Conservation (phyloP, 345 rosid genomes). For the Camelina hispida region DNA sequence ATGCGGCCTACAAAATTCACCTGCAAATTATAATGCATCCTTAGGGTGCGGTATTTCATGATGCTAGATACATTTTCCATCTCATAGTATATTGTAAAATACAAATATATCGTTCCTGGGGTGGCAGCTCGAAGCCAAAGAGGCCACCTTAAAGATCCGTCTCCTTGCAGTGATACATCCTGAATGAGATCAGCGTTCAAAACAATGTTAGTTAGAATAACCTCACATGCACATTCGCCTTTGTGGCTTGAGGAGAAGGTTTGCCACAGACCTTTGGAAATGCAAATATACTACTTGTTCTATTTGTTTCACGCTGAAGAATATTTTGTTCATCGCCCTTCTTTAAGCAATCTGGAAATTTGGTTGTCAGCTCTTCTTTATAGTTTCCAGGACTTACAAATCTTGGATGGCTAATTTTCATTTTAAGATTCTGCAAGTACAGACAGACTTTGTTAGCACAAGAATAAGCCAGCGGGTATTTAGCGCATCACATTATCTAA, state of each 20-base stretch:
- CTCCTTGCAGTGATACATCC: conserved; percentile 65
- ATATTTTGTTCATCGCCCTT: conserved; percentile 52
- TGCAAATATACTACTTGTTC: conserved; percentile 53
- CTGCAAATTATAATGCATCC: conserved; percentile 81
- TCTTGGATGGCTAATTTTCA: conserved; percentile 90
- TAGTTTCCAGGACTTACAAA: conserved; percentile 62
- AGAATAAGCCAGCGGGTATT: conserved; percentile 17
- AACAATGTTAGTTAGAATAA: conserved; percentile 35
- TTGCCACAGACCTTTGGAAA: conserved; percentile 82
- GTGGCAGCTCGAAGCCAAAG: conserved; percentile 95
- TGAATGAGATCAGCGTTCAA: conserved; percentile 49
- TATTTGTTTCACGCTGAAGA: conserved; percentile 42
- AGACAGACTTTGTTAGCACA: conserved; percentile 33
- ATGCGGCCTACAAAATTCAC: conserved; percentile 43
- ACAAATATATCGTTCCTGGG: conserved; percentile 74
- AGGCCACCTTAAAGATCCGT: conserved; percentile 77
- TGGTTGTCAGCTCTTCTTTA: conserved; percentile 51
- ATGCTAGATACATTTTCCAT: conserved; percentile 68
- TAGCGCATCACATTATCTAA: conserved; percentile 30
- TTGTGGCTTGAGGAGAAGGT: conserved; percentile 27
- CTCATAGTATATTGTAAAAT: conserved; percentile 82
- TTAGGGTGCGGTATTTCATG: conserved; percentile 86
- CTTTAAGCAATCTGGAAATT: conserved; percentile 73
- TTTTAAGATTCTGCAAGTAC: conserved; percentile 79
- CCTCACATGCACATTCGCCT: conserved; percentile 24